Evolutionary conservation across 1,284 basidiomycete species (phyloP), one percentile per base, ranked within the genome.

Genomic region (Thecaphora thlaspeos): DNA sequence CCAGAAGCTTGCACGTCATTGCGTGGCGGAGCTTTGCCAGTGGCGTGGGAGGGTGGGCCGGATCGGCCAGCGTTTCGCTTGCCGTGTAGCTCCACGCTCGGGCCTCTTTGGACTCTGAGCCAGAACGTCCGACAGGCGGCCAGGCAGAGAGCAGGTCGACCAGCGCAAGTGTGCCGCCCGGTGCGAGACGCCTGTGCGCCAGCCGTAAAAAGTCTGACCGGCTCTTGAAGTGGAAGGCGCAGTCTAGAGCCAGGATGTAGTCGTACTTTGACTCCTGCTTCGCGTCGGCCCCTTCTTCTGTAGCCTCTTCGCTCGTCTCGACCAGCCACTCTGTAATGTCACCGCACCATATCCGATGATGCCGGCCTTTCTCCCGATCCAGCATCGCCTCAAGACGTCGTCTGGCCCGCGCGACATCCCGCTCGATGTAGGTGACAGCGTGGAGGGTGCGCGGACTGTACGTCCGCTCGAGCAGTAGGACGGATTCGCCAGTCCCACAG

Each of bases 171-270:
- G 23, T 48, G 9, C 75, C 75, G 5, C 71, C 72, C 0, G 62
- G 55, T 1, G 37, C 51, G 38, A 77, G 55, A 2, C 57, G 26
- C 28, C 36, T 15, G n/a, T 46, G 48, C 3, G 67, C 68, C 2
- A 55, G 44, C 24, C 46, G 46, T 39, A 77, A 59, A 37, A 72
- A 76, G 14, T 57, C 49, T 9, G 58, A 37, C 7, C 73, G 53
- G 26, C 55, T 43, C 28, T 46, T 44, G 46, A 77, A 77, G 52
- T 77, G 75, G 55, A 72, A 77, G 11, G 72, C 72, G 54, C 74
- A 77, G 54, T 77, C 75, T 3, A 76, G 63, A 2, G 74, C 75
- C 3, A 75, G 53, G 36, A 77, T 70, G 24, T 50, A 50, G 37
- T 76, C 72, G 53, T 75, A 77, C 51, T 32, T 52, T 19, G 10